A percentile compares a stretch with the other conserved stretches of the same genome.
Conservation (phyloP, 2,329 filamentous ascomycete genomes). For the Colletotrichum paranaense region DNA sequence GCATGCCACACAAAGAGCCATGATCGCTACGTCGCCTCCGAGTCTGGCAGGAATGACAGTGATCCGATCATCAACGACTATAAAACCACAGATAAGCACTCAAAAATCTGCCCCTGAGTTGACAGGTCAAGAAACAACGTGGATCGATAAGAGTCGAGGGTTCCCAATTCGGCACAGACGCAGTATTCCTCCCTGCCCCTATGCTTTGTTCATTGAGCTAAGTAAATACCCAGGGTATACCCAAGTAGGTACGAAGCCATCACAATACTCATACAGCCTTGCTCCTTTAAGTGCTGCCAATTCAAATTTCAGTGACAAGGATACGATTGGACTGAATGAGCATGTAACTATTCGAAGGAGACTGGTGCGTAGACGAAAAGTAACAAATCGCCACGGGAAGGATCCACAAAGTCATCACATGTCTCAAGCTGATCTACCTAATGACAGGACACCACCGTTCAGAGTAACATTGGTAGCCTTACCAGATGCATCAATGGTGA, state of each 20-base stretch:
- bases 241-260: too few species aligned
- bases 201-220: too few species aligned
- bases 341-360: too few species aligned
- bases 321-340: too few species aligned
- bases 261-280: too few species aligned
- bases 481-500: background rate
- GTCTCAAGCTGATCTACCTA: background rate
- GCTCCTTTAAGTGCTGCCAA: too few species aligned
- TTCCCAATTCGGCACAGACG: background rate
- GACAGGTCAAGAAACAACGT: background rate
- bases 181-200: too few species aligned
- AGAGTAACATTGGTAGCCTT: slow-evolving; percentile 1
- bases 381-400: too few species aligned
- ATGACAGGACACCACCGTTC: background rate
- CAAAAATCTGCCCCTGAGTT: background rate
- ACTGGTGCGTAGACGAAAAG: too few species aligned
- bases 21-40: background rate
- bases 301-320: too few species aligned
- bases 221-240: too few species aligned
- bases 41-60: background rate
- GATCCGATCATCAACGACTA: background rate
- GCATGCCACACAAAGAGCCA: background rate
- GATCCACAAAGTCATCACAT: background rate
- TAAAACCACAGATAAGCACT: background rate
- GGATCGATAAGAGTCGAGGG: background rate